These are phyloP conservation scores for Lepiota venenata DNA, from an alignment of 768 basidiomycete genomes.

Conservation along the genomic window DNA sequence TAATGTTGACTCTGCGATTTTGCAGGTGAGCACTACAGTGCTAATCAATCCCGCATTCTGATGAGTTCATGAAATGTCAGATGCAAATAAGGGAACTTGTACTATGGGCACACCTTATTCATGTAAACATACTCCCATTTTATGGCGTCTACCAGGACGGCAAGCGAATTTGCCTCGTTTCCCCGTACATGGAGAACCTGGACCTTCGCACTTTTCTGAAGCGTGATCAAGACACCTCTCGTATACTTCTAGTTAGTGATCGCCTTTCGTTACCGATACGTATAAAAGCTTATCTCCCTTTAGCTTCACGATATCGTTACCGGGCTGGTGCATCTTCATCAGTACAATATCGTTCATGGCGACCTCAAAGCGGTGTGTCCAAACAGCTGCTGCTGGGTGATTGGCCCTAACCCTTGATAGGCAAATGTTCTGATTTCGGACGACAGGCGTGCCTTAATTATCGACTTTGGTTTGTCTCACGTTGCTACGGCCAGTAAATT, in stretches of 20 bases:
- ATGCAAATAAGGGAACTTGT: constrained; percentile 20
- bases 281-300: not conserved
- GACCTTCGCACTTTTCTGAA: constrained; percentile 14
- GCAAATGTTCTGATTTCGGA: not conserved
- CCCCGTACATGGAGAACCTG: constrained; percentile 20
- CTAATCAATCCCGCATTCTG: not conserved
- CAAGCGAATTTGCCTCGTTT: constrained; percentile 15
- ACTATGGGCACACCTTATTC: constrained; percentile 28
- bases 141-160: constrained; percentile 24
- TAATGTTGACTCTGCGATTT: not conserved
- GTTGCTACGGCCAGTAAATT: not conserved
- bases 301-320: not conserved
- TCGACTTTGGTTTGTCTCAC: constrained; percentile 2
- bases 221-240: constrained; percentile 6
- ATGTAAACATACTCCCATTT: constrained; percentile 33
- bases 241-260: constrained; percentile 14
- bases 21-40: not conserved
- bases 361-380: constrained; percentile 4
- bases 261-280: not conserved
- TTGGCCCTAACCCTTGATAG: not conserved
- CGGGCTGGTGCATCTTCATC: not conserved
- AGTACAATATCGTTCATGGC: not conserved
- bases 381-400: not conserved
- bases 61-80: not conserved
- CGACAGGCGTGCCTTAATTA: not conserved